Base-by-base conservation (phyloP, 1,284 basidiomycete species). In the Pisolithus thermaeus region DNA sequence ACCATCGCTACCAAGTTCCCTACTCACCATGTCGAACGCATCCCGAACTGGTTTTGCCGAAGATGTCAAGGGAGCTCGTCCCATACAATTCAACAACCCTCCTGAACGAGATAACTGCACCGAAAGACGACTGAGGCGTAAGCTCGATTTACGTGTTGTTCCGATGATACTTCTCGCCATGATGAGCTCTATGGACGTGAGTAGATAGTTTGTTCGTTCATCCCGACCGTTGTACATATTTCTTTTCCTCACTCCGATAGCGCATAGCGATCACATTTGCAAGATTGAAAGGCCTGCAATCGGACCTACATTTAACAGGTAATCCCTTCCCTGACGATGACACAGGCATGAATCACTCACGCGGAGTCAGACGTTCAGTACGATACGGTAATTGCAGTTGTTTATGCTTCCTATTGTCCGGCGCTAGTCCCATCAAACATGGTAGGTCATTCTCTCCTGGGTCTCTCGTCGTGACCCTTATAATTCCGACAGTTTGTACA, bases 131-230 rank as follows among this genome's bases (percentile, higher is more conserved):
- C 70, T 82, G 4, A 66, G 79, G 30, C 71, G 78, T 43, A 80
- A 76, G 59, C 70, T 87, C 44, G 84, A 85, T 54, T 68, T 68
- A 53, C 72, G 84, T 28, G 66, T 86, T 0, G 60, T 87, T 47
- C 83, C 83, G 0, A 80, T 78, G 1, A 76, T 87, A 51, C 73
- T 83, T 44, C 81, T 85, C 45, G 84, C 73, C 59, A 74, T 87
- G 50, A 79, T 85, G 79, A 86, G 86, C 59, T 84, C 83, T 60
- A 83, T 85, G 49, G 81, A 84, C 61, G 83, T 84, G 52, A 55
- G 75, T 69, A 11, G 48, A 16, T 25, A 41, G 5, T n/a, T 39
- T 30, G 25, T 45, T 40, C 47, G 49, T 49, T 41, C 42, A 30
- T n/a, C 47, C 12, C 41, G 18, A 22, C n/a, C 22, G 12, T 16